Evolutionary conservation across 352 stramenopile species (phyloP).

Genomic region (Pythium scleroteichum): DNA sequence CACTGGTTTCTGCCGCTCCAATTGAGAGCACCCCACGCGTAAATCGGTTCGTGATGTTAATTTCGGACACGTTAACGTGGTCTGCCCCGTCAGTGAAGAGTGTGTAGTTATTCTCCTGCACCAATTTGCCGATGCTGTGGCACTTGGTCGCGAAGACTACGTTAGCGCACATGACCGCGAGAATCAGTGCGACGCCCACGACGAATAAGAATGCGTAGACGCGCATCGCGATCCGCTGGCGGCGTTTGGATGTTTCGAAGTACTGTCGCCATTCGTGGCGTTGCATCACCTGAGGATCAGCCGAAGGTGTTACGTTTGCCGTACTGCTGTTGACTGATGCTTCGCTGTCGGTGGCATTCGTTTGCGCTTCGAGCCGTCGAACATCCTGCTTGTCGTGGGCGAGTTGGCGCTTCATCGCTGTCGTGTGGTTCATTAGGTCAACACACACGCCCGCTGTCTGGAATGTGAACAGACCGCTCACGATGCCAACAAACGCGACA

Average conservation of each 20-base stretch:
- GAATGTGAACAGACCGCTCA: slow-evolving; percentile 64
- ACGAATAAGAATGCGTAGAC: slow-evolving; percentile 46
- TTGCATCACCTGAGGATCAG: slow-evolving; percentile 14
- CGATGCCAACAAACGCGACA: slow-evolving; percentile 55
- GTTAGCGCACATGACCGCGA: slow-evolving; percentile 89
- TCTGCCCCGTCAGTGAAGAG: slow-evolving; percentile 31
- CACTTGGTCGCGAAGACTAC: slow-evolving; percentile 73
- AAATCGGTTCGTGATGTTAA: slow-evolving; percentile 48
- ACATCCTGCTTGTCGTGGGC: slow-evolving; percentile 53
- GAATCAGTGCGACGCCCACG: slow-evolving; percentile 69
- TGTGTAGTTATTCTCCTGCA: slow-evolving; percentile 41
- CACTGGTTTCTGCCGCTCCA: slow-evolving; percentile 13
- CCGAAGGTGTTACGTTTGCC: background rate
- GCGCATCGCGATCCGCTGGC: slow-evolving; percentile 66
- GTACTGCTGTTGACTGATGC: background rate
- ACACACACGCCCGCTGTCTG: slow-evolving; percentile 50
- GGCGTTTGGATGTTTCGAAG: slow-evolving; percentile 64
- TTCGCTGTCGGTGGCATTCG: slow-evolving; percentile 14
- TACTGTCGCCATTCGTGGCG: slow-evolving; percentile 48
- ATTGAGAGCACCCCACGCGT: slow-evolving; percentile 41
- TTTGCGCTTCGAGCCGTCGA: slow-evolving; percentile 29
- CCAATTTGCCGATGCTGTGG: slow-evolving; percentile 55
- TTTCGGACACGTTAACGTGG: background rate
- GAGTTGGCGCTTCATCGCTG: slow-evolving; percentile 55
- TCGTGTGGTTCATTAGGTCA: slow-evolving; percentile 52